Percentiles rank a stretch among this genome's conserved stretches.
phyloP scores from a whole-genome alignment of 2,329 filamentous ascomycete genomes.

The Periconia digitata region DNA sequence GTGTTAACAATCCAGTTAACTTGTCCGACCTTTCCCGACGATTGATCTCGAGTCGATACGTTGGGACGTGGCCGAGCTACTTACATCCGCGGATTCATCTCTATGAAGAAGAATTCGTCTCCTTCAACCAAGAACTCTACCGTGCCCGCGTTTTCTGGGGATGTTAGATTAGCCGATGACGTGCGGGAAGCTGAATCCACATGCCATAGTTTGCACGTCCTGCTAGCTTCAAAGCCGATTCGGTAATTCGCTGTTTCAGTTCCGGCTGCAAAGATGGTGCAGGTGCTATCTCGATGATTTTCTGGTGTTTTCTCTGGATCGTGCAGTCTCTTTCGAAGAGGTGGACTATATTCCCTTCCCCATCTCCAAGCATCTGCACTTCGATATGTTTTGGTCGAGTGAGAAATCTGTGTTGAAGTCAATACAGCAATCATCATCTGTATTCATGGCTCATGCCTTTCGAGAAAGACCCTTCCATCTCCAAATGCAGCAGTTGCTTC shows the following conservation, averaged over 20 bases:
- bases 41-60: too few relatives aligned
- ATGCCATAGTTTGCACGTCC: constrained; percentile 95
- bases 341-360: constrained; percentile 96
- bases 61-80: too few relatives aligned
- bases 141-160: constrained; percentile 73
- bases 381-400: constrained; percentile 99
- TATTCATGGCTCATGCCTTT: too few relatives aligned
- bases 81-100: constrained; percentile 53
- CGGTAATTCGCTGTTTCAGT: constrained; percentile 81
- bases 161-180: neutral
- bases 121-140: constrained; percentile 98
- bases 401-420: constrained; percentile 61
- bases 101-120: constrained; percentile 92
- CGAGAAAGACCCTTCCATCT: constrained; percentile 97
- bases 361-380: constrained; percentile 95
- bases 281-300: constrained; percentile 96
- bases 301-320: constrained; percentile 97
- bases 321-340: constrained; percentile 99
- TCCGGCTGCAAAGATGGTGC: constrained; percentile 89
- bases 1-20: neutral
- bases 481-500: constrained; percentile 97
- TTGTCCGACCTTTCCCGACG: too few relatives aligned
- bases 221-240: constrained; percentile 89
- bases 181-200: neutral
- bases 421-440: neutral